Conservation (phyloP, 371 early-diverging fungal genomes). For the Dinochytrium kinnereticum region DNA sequence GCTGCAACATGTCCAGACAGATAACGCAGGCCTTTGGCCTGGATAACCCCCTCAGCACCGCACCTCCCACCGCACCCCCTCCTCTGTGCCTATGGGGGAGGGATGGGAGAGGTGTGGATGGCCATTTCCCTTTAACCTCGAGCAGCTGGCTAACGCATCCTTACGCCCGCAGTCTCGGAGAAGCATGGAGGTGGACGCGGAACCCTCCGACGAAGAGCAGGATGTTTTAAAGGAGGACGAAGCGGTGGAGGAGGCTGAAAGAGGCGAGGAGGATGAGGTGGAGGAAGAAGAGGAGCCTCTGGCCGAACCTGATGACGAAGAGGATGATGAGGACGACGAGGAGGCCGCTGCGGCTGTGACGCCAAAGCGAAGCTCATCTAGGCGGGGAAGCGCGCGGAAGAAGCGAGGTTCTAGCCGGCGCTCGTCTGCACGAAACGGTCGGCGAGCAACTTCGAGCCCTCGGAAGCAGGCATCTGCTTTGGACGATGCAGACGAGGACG, state of each 20-base stretch:
- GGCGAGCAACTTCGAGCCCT: neutral
- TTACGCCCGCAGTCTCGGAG: no score
- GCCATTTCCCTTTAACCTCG: no score
- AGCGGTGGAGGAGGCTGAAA: neutral
- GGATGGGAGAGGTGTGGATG: no score
- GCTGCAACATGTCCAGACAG: no score
- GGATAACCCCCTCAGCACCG: no score
- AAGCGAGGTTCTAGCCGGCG: neutral
- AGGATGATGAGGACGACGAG: constrained; percentile 24
- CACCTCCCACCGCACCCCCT: no score
- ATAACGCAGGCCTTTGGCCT: no score
- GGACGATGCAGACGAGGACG: constrained; percentile 31
- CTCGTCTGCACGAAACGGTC: constrained; percentile 1
- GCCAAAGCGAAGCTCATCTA: neutral
- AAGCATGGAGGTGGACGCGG: constrained; percentile 4
- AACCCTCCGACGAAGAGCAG: neutral
- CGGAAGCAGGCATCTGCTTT: neutral
- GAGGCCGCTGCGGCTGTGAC: neutral
- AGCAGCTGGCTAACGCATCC: no score
- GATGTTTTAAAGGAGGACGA: constrained; percentile 5
- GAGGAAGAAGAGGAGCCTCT: neutral
- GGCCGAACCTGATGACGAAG: neutral
- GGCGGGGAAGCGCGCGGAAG: constrained; percentile 7
- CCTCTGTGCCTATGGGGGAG: no score
- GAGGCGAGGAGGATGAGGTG: neutral